Evolutionary conservation across 2,329 filamentous ascomycete genomes (phyloP).

Genomic region (Biscogniauxia mediterranea): DNA sequence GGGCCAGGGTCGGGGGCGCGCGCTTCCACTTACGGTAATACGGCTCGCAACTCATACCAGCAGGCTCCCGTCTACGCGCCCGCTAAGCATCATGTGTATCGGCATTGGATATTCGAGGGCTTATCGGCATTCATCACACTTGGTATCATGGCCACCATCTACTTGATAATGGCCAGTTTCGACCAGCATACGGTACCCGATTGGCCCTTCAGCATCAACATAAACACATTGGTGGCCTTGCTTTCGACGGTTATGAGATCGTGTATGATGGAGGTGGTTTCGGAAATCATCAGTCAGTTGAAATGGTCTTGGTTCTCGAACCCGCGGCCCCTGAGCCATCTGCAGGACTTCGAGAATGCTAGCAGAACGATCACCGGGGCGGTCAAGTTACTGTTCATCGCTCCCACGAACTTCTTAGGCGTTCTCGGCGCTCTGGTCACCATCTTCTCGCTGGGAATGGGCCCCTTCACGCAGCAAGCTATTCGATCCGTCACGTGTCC

Average conservation of each 20-base stretch:
- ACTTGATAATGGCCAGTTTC: slow-evolving; percentile 2
- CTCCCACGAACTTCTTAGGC: slow-evolving; percentile 8
- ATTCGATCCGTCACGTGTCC: slow-evolving; percentile 24
- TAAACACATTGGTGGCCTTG: slow-evolving; percentile 21
- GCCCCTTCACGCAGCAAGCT: slow-evolving; percentile 33
- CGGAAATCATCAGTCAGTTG: slow-evolving; percentile 32
- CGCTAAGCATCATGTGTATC: background rate
- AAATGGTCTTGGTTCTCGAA: slow-evolving; percentile 35
- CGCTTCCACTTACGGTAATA: background rate
- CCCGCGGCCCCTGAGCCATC: slow-evolving; percentile 26
- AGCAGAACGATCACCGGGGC: slow-evolving; percentile 30
- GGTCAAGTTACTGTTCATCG: slow-evolving; percentile 25
- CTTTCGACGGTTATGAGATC: slow-evolving; percentile 23
- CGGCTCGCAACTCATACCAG: background rate
- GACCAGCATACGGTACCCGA: slow-evolving; percentile 13
- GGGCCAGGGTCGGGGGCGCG: no score
- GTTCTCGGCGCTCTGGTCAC: slow-evolving; percentile 23
- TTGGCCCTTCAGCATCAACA: slow-evolving; percentile 21
- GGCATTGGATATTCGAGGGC: background rate
- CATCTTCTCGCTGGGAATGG: slow-evolving; percentile 29
- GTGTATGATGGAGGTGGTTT: slow-evolving; percentile 27
- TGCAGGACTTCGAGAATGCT: slow-evolving; percentile 32
- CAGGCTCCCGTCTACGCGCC: background rate
- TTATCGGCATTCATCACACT: background rate
- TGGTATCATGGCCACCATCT: background rate